phyloP scores from a whole-genome alignment of 257 asterid genomes.

The Rubia yunnanensis region DNA sequence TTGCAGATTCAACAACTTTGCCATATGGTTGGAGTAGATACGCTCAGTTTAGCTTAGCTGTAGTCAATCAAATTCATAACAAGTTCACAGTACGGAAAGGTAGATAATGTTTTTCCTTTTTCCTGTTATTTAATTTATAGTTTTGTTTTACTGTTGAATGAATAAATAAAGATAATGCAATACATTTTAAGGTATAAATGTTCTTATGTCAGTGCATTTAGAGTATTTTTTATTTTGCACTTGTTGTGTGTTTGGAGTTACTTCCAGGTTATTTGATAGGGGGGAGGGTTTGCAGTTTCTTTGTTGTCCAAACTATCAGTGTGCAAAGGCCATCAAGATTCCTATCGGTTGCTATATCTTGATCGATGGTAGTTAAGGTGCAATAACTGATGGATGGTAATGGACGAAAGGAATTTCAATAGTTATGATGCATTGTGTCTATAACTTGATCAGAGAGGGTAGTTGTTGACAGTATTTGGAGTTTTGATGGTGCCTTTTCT shows the following conservation, averaged over 20 bases:
- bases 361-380: not conserved
- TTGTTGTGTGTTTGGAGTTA: not conserved
- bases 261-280: no score
- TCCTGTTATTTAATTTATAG: not conserved
- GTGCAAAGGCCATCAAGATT: not conserved
- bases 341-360: not conserved
- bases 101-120: constrained; percentile 14
- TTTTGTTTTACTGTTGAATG: no score
- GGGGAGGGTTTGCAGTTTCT: not conserved
- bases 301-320: not conserved
- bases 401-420: not conserved
- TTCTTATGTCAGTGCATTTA: not conserved
- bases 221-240: not conserved
- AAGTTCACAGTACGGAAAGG: constrained; percentile 67
- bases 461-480: not conserved
- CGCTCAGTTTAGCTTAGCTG: constrained; percentile 77
- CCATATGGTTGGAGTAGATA: constrained; percentile 87
- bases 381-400: not conserved
- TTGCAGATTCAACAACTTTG: constrained; percentile 57
- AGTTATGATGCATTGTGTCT: not conserved
- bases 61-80: constrained; percentile 54
- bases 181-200: no score
- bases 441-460: not conserved
- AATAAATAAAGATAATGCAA: no score
- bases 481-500: not conserved